Conservation (phyloP, 306 rosid genomes). For the Clitoria ternatea region DNA sequence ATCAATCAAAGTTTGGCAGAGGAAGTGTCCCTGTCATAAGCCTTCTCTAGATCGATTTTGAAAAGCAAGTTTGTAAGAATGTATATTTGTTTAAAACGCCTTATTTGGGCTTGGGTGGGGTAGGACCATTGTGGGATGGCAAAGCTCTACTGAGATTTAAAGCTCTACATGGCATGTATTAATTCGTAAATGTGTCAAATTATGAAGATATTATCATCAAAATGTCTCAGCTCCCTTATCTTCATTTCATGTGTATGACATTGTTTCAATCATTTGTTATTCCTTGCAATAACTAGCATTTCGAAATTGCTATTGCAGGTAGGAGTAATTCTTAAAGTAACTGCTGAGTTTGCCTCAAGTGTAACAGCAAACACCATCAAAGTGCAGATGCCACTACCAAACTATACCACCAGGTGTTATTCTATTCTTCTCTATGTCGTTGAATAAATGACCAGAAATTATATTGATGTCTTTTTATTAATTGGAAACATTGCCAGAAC, state of each 20-base stretch:
- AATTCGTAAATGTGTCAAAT: not conserved
- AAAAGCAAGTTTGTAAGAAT: too few relatives aligned
- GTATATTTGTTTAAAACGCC: too few relatives aligned
- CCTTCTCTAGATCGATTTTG: too few relatives aligned
- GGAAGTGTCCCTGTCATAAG: too few relatives aligned
- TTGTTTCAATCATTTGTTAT: not conserved
- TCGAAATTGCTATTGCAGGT: conserved; percentile 46
- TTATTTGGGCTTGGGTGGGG: too few relatives aligned
- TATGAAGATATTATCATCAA: not conserved
- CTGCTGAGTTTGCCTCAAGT: conserved; percentile 73
- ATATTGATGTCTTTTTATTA: not conserved
- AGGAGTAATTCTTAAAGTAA: conserved; percentile 63
- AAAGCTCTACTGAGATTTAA: too few relatives aligned
- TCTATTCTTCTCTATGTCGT: not conserved
- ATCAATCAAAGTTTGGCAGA: too few relatives aligned
- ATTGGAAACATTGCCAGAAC: conserved; percentile 10
- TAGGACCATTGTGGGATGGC: too few relatives aligned
- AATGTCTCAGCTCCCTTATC: not conserved
- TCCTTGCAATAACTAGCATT: not conserved
- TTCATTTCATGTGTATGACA: not conserved
- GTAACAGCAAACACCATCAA: conserved; percentile 68
- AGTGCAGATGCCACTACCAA: conserved; percentile 80
- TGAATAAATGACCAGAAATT: conserved; percentile 15
- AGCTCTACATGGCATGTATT: too few relatives aligned
- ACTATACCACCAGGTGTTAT: conserved; percentile 48